These are phyloP conservation scores for Ampelomyces quisqualis DNA, from an alignment of 2,329 filamentous ascomycete species.

Conservation along the genomic window DNA sequence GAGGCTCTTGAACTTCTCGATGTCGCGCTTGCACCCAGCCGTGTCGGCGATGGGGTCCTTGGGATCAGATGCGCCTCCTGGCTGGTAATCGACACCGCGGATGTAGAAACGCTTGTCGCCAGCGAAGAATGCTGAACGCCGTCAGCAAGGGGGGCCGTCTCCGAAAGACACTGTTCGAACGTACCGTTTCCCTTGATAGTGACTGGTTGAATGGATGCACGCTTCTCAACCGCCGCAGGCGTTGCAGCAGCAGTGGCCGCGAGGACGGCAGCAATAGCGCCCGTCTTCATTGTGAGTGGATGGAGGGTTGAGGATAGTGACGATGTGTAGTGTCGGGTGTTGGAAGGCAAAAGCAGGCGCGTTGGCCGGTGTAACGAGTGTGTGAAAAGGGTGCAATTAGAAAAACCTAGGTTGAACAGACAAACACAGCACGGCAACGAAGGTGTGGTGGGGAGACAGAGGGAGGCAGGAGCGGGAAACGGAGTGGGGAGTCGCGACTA, in stretches of 20 bases:
- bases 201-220: conserved; percentile 53
- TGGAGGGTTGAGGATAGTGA: conserved; percentile 11
- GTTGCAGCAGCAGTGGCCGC: conserved; percentile 50
- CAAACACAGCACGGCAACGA: conserved; percentile 4
- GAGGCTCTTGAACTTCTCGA: conserved; percentile 77
- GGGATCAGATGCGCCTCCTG: conserved; percentile 61
- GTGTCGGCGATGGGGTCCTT: conserved; percentile 75
- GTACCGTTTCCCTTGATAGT: conserved; percentile 63
- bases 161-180: too few species aligned
- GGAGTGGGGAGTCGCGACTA: conserved; percentile 2
- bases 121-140: conserved; percentile 58
- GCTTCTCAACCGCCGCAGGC: conserved; percentile 43
- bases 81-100: conserved; percentile 66
- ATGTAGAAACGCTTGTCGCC: conserved; percentile 62
- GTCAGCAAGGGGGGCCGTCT: conserved; percentile 32
- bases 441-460: conserved; percentile 3
- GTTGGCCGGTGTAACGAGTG: conserved; percentile 24
- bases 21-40: conserved; percentile 72
- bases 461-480: conserved; percentile 5
- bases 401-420: conserved; percentile 9
- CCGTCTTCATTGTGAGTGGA: conserved; percentile 54
- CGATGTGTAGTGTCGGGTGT: too few species aligned
- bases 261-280: conserved; percentile 50
- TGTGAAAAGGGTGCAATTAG: conserved; percentile 16
- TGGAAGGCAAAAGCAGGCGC: conserved; percentile 14